phyloP scores from a whole-genome alignment of 176 grass and related monocot species.

The Eremochloa ophiuroides region DNA sequence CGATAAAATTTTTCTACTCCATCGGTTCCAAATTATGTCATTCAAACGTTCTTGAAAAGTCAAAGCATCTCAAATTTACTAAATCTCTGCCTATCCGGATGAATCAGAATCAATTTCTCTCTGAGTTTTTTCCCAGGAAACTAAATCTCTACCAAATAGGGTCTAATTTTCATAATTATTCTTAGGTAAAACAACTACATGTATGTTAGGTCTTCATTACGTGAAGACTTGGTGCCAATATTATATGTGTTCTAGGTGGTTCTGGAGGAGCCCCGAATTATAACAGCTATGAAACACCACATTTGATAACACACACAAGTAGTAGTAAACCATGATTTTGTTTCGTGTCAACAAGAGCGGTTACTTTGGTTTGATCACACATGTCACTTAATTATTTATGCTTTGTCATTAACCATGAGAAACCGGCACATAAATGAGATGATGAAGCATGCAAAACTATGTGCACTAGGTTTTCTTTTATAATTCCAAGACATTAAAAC shows the following conservation, averaged over 20 bases:
- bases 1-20: no score
- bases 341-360: background rate
- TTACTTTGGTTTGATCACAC: constrained; percentile 20
- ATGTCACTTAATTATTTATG: background rate
- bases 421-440: background rate
- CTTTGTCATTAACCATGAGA: constrained; percentile 13
- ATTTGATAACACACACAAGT: background rate
- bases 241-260: background rate
- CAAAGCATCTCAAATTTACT: no score
- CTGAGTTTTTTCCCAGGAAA: background rate
- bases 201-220: background rate
- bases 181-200: background rate
- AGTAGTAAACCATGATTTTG: constrained; percentile 15
- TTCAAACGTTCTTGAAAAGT: no score
- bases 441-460: background rate
- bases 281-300: background rate
- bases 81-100: no score
- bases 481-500: background rate
- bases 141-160: background rate
- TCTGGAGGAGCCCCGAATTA: background rate
- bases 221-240: constrained; percentile 10
- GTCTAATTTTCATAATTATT: background rate
- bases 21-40: no score
- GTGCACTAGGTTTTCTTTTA: background rate
- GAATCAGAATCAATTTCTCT: background rate